Conservation (phyloP, 108 stramenopile genomes). For the Conticribra guillardii region DNA sequence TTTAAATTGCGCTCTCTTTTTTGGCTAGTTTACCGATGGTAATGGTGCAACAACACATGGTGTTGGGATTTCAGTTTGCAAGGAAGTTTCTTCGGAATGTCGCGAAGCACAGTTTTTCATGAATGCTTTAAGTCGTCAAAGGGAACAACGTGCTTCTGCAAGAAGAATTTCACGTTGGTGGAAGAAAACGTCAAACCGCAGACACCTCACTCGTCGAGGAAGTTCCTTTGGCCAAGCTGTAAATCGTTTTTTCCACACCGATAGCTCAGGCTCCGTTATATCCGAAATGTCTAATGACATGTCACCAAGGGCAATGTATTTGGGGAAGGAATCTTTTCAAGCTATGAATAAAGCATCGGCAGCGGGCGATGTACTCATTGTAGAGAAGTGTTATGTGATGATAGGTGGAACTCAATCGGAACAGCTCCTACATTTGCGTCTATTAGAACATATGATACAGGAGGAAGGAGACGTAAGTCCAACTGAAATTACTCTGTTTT, state of each 20-base stretch:
- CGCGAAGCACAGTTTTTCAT: neutral
- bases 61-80: conserved; percentile 28
- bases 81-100: conserved; percentile 7
- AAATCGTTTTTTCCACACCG: neutral
- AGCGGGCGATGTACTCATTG: conserved; percentile 9
- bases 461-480: conserved; percentile 16
- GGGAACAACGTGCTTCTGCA: neutral
- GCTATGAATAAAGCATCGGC: neutral
- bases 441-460: conserved; percentile 25
- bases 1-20: too few species aligned
- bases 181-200: neutral
- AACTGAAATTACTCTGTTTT: neutral
- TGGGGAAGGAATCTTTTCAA: conserved; percentile 22
- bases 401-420: conserved; percentile 24
- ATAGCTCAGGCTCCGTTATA: neutral
- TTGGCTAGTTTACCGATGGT: conserved; percentile 22
- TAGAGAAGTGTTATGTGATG: conserved; percentile 31
- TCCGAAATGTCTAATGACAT: neutral
- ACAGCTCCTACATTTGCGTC: conserved; percentile 21
- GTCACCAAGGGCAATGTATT: neutral
- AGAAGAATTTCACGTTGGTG: conserved; percentile 3
- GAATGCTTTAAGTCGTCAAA: neutral
- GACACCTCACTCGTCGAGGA: neutral
- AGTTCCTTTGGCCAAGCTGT: neutral
- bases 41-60: conserved; percentile 14